Evolutionary conservation across 768 basidiomycete genomes (phyloP), one percentile per base, ranked within the genome.

Genomic region (Pulveroboletus sp.): DNA sequence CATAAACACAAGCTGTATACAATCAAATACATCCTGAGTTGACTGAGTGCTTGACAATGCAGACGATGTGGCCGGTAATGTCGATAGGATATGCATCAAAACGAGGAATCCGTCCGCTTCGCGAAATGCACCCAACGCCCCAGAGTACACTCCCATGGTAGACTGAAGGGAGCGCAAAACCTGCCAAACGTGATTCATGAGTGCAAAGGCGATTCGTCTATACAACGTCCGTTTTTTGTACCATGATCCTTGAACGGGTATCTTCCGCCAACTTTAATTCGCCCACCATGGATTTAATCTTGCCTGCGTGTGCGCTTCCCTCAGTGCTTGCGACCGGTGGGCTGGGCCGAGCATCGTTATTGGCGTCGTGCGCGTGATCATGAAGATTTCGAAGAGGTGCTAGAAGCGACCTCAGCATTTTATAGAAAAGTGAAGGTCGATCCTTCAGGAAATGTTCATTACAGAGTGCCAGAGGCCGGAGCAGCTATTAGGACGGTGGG

Each of bases 61-160:
- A 17, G 67, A 61, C 49, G 63, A 59, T 3, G 51, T 50, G 9
- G 57, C 53, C 46, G 76, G 65, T 0, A 86, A 66, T 0, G 79
- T 80, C 1, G 87, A 85, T 5, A 93, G 71, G 28, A 86, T 75
- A 57, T 80, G 86, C 69, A 90, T 81, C 30, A 90, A 70, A 9
- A 81, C 77, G 17, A 91, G 71, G 62, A 90, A 91, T 1, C 90
- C 90, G 53, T 92, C 90, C 59, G 86, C 72, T 59, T 90, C 86
- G 5, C 90, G 76, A 65, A 93, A 92, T 17, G 84, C 81, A 49
- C 85, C 82, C 64, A 84, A 86, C 10, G 86, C 86, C 38, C 65
- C 70, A 2, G 73, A 62, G 57, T 87, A 83, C 63, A 88, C 81
- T 14, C 75, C 71, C 74, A 91, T 75, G 21, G 85, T 79, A 14